A percentile compares a stretch with the other conserved stretches of the same genome.
These are phyloP conservation scores for Tricholoma bakamatsutake DNA, from an alignment of 768 basidiomycete species.

Conservation along the genomic window DNA sequence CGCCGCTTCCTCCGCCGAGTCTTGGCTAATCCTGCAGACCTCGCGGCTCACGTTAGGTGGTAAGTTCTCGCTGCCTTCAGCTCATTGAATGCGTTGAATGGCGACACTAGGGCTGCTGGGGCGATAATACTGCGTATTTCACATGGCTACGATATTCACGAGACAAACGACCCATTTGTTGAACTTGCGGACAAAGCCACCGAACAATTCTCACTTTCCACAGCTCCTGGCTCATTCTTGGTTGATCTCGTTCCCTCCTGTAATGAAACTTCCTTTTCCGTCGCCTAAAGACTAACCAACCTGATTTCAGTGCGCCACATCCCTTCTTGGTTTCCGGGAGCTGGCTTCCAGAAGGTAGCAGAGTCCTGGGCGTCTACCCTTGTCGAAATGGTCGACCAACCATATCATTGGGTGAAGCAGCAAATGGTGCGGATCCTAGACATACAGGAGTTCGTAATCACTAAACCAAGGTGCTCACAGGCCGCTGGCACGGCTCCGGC, in stretches of 20 bases:
- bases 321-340: conserved; percentile 62
- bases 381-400: conserved; percentile 48
- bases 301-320: conserved; percentile 43
- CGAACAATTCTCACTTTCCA: conserved; percentile 47
- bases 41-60: conserved; percentile 42
- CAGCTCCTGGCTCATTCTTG: conserved; percentile 45
- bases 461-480: conserved; percentile 24
- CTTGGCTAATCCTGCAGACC: conserved; percentile 40
- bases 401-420: conserved; percentile 53
- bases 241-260: conserved; percentile 47
- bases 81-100: neutral
- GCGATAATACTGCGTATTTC: conserved; percentile 47
- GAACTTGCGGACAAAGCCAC: conserved; percentile 49
- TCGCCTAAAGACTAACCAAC: neutral
- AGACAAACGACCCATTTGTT: conserved; percentile 45
- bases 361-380: conserved; percentile 48
- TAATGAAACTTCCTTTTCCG: conserved; percentile 19
- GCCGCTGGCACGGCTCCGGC: conserved; percentile 48
- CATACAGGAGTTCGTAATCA: neutral
- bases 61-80: conserved; percentile 21
- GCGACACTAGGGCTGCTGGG: conserved; percentile 37
- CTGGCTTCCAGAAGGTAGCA: conserved; percentile 49
- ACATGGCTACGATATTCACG: conserved; percentile 48
- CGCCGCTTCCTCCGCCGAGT: conserved; percentile 42
- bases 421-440: conserved; percentile 40